Evolutionary conservation across 2,329 filamentous ascomycete genomes (phyloP).

Genomic region (Trematosphaeria pertusa): DNA sequence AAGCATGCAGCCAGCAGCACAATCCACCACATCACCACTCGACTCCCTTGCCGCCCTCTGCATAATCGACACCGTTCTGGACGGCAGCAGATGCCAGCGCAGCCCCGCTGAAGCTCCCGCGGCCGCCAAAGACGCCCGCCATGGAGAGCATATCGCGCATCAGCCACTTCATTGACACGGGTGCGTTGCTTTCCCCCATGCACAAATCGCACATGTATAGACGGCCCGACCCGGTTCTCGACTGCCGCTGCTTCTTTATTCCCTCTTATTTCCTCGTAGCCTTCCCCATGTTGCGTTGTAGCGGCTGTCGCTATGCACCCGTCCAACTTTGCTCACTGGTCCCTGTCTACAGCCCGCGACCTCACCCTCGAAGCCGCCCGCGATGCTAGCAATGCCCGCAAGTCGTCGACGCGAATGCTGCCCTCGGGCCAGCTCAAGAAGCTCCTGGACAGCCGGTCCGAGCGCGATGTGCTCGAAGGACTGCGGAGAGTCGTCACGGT

Average conservation of each 20-base stretch:
- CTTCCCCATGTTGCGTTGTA: slow-evolving; percentile 3
- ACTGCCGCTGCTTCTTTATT: neutral
- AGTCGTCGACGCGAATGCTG: slow-evolving; percentile 67
- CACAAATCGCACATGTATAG: slow-evolving; percentile 3
- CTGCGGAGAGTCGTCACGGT: slow-evolving; percentile 87
- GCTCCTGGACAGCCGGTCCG: slow-evolving; percentile 90
- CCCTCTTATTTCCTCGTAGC: too few relatives aligned
- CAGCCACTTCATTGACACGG: slow-evolving; percentile 91
- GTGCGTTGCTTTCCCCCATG: slow-evolving; percentile 58
- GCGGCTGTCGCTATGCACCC: slow-evolving; percentile 39
- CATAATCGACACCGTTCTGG: slow-evolving; percentile 32
- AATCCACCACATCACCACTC: slow-evolving; percentile 28
- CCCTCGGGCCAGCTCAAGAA: slow-evolving; percentile 90
- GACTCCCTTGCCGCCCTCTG: slow-evolving; percentile 27
- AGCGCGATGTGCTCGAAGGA: slow-evolving; percentile 91
- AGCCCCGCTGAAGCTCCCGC: slow-evolving; percentile 12
- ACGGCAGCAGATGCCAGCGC: slow-evolving; percentile 8
- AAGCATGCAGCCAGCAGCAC: slow-evolving; percentile 22
- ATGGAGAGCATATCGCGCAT: slow-evolving; percentile 99
- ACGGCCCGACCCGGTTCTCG: neutral
- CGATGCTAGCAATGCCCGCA: slow-evolving; percentile 70
- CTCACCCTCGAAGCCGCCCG: slow-evolving; percentile 96
- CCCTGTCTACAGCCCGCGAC: slow-evolving; percentile 76
- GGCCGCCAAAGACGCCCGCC: slow-evolving; percentile 27
- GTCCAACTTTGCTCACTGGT: slow-evolving; percentile 49